Percentiles rank a stretch among this genome's conserved stretches.
Evolutionary conservation across 352 stramenopile species (phyloP).

Genomic region (Globisporangium spinosum): DNA sequence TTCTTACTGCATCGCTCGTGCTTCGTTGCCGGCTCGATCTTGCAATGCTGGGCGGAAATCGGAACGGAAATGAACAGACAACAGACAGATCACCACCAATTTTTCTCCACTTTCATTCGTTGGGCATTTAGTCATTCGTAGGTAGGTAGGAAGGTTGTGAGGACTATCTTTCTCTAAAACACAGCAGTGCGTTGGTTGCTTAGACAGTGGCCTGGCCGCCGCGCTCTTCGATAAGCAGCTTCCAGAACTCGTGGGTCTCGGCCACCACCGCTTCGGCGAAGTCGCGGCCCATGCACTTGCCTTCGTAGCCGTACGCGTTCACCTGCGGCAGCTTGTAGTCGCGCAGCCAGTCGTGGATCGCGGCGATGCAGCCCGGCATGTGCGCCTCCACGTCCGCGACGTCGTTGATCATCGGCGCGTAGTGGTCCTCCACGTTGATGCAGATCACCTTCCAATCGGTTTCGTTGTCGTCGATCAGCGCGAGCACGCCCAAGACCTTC

Average conservation of each 20-base stretch:
- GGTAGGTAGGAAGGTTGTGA: not conserved
- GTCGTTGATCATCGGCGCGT: constrained; percentile 96
- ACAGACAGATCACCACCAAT: not conserved
- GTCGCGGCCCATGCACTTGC: constrained; percentile 92
- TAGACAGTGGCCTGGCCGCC: constrained; percentile 80
- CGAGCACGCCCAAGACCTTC: constrained; percentile 97
- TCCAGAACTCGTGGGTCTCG: constrained; percentile 89
- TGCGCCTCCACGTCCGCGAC: constrained; percentile 95
- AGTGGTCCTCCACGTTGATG: constrained; percentile 96
- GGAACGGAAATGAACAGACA: not conserved
- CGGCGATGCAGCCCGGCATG: constrained; percentile 90
- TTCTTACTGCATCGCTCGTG: not conserved
- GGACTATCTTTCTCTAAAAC: constrained; percentile 6
- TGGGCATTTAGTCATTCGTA: not conserved
- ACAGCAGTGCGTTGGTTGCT: constrained; percentile 8
- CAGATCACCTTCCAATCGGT: constrained; percentile 99
- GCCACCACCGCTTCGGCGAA: constrained; percentile 86
- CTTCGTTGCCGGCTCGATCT: not conserved
- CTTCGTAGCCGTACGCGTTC: constrained; percentile 98
- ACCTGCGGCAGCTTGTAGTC: constrained; percentile 99
- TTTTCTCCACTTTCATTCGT: not conserved
- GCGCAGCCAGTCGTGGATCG: constrained; percentile 97
- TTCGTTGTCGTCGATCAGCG: constrained; percentile 99
- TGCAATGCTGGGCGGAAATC: not conserved
- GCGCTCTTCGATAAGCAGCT: constrained; percentile 85